Conservation (phyloP, 139 green algal genomes). For the Asterochloris erici region DNA sequence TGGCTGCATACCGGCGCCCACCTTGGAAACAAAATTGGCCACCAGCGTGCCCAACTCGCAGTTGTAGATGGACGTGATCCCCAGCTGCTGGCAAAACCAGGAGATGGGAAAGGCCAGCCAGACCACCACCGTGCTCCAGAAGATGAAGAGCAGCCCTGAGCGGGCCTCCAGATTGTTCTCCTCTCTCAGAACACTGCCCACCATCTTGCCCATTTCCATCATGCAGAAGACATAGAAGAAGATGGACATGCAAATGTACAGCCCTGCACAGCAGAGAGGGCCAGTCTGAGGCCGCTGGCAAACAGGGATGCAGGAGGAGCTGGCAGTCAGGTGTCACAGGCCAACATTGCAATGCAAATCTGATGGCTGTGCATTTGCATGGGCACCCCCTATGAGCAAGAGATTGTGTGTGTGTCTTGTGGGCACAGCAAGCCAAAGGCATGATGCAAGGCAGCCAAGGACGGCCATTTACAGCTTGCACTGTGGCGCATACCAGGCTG, state of each 20-base stretch:
- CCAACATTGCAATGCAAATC: too few relatives aligned
- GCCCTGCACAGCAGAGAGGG: not conserved
- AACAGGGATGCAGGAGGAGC: too few relatives aligned
- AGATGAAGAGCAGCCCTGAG: conserved; percentile 5
- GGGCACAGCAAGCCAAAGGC: too few relatives aligned
- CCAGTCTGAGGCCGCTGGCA: too few relatives aligned
- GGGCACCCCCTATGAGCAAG: too few relatives aligned
- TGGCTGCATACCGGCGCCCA: not conserved
- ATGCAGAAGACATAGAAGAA: not conserved
- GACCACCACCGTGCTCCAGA: not conserved
- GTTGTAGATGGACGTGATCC: conserved; percentile 36
- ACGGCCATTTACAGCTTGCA: too few relatives aligned
- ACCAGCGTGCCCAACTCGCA: conserved; percentile 46
- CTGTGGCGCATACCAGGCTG: too few relatives aligned
- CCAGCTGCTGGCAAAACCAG: conserved; percentile 32
- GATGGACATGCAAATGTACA: conserved; percentile 4
- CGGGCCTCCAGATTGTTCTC: not conserved
- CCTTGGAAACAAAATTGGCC: conserved; percentile 34
- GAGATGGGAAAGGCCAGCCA: not conserved
- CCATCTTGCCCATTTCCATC: conserved; percentile 11
- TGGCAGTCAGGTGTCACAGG: too few relatives aligned
- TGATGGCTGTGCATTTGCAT: too few relatives aligned
- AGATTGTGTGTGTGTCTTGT: too few relatives aligned
- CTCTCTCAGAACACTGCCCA: conserved; percentile 5
- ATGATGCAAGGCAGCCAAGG: too few relatives aligned